Evolutionary conservation across 768 basidiomycete genomes (phyloP).

Genomic region (Xerocomus brunneocitrinus): DNA sequence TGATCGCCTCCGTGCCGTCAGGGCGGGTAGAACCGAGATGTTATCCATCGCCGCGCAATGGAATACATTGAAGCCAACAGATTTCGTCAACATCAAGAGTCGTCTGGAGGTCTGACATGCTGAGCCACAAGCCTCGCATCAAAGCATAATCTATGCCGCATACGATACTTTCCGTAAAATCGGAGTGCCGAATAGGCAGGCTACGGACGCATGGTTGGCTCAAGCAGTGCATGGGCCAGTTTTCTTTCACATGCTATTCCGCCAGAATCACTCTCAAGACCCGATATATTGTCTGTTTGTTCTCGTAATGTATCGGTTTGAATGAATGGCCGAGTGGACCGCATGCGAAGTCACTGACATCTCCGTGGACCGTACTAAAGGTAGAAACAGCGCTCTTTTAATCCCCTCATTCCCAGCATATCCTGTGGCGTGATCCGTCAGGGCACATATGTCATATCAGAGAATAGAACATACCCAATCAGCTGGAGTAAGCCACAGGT

Average conservation of each 20-base stretch:
- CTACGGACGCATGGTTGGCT: neutral
- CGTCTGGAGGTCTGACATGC: constrained; percentile 47
- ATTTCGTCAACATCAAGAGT: constrained; percentile 51
- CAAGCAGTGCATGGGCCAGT: constrained; percentile 1
- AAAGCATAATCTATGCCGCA: constrained; percentile 19
- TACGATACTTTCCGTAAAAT: constrained; percentile 13
- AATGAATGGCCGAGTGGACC: neutral
- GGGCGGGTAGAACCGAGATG: constrained; percentile 57
- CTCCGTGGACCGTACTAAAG: constrained; percentile 37
- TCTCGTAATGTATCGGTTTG: constrained; percentile 14
- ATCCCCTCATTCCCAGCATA: constrained; percentile 69
- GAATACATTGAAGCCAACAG: constrained; percentile 44
- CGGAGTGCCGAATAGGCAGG: constrained; percentile 2
- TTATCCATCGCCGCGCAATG: constrained; percentile 43
- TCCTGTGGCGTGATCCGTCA: constrained; percentile 43
- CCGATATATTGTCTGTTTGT: constrained; percentile 2
- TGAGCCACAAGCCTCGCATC: neutral
- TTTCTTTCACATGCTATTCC: constrained; percentile 7
- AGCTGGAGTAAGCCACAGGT: constrained; percentile 80
- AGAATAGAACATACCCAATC: constrained; percentile 70
- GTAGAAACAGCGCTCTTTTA: constrained; percentile 81
- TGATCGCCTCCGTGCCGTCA: constrained; percentile 25
- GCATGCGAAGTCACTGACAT: neutral
- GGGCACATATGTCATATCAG: neutral
- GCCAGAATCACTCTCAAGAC: neutral